Evolutionary conservation across 2,329 filamentous ascomycete genomes (phyloP).

Genomic region (Thelonectria blattea): DNA sequence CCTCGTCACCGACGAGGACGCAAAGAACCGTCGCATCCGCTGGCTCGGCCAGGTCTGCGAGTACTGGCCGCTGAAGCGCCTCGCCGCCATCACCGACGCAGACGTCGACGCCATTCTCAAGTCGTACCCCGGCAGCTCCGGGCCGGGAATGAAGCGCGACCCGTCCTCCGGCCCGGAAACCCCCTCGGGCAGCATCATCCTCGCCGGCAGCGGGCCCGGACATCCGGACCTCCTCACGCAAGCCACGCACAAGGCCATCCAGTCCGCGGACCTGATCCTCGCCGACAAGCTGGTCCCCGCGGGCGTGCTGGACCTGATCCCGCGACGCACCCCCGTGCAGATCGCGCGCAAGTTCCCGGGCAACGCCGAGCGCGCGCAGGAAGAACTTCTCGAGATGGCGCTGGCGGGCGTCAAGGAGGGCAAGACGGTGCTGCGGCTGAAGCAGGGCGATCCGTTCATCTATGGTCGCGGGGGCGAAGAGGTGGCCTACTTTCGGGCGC

Average conservation of each 20-base stretch:
- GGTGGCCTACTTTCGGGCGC: slow-evolving; percentile 77
- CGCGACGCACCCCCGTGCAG: slow-evolving; percentile 84
- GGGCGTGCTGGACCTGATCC: slow-evolving; percentile 85
- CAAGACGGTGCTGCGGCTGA: slow-evolving; percentile 83
- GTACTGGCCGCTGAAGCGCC: slow-evolving; percentile 90
- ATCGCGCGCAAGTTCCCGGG: slow-evolving; percentile 98
- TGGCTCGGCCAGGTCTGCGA: slow-evolving; percentile 98
- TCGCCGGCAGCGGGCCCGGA: slow-evolving; percentile 91
- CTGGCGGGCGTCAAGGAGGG: slow-evolving; percentile 70
- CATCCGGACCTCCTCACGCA: slow-evolving; percentile 90
- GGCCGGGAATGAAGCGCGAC: slow-evolving; percentile 32
- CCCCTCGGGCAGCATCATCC: slow-evolving; percentile 73
- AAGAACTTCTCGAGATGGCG: slow-evolving; percentile 83
- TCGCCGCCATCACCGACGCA: slow-evolving; percentile 79
- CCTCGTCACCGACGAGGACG: slow-evolving; percentile 76
- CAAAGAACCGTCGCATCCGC: slow-evolving; percentile 81
- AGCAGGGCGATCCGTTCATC: slow-evolving; percentile 96
- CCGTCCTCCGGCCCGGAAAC: slow-evolving; percentile 28
- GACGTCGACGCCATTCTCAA: slow-evolving; percentile 80
- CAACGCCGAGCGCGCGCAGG: slow-evolving; percentile 91
- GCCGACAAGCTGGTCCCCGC: slow-evolving; percentile 87
- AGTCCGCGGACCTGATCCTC: slow-evolving; percentile 76
- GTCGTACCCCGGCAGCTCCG: slow-evolving; percentile 62
- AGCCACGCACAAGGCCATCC: slow-evolving; percentile 78
- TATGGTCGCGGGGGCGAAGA: slow-evolving; percentile 96